phyloP scores from a whole-genome alignment of 768 basidiomycete species.

The Collybia mongolica region DNA sequence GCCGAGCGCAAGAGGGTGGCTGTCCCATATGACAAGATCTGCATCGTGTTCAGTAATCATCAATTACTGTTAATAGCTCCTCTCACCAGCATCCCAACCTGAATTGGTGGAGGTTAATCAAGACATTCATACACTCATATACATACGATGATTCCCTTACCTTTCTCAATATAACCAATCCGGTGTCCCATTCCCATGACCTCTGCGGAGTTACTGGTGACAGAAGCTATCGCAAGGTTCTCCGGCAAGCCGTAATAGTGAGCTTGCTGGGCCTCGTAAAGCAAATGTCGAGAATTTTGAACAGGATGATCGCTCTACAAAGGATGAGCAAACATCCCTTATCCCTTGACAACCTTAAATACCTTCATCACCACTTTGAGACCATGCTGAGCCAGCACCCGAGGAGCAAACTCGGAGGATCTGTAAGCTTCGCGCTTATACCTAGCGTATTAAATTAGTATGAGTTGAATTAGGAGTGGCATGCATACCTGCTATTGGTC shows the following conservation, averaged over 20 bases:
- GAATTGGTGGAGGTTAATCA: neutral
- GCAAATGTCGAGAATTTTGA: constrained; percentile 68
- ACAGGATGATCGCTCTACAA: constrained; percentile 65
- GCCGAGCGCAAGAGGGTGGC: constrained; percentile 80
- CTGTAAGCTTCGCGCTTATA: constrained; percentile 84
- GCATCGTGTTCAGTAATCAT: neutral
- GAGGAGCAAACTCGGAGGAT: constrained; percentile 77
- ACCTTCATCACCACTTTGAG: constrained; percentile 78
- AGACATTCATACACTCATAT: constrained; percentile 1
- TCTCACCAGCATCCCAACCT: constrained; percentile 74
- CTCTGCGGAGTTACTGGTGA: constrained; percentile 72
- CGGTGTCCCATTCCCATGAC: constrained; percentile 78
- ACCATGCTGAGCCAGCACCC: constrained; percentile 66
- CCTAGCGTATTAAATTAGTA: constrained; percentile 26
- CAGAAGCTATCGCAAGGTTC: constrained; percentile 68
- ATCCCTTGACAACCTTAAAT: constrained; percentile 3
- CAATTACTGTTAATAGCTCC: neutral
- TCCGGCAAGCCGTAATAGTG: constrained; percentile 76
- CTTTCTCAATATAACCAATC: constrained; percentile 73
- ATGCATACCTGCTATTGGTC: constrained; percentile 32
- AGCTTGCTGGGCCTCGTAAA: constrained; percentile 85
- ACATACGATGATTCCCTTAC: constrained; percentile 26
- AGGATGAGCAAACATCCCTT: neutral
- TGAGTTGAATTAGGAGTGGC: neutral
- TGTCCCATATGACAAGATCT: constrained; percentile 85